Evolutionary conservation across 2,329 filamentous ascomycete genomes (phyloP).

Genomic region (Sporothrix mexicana): DNA sequence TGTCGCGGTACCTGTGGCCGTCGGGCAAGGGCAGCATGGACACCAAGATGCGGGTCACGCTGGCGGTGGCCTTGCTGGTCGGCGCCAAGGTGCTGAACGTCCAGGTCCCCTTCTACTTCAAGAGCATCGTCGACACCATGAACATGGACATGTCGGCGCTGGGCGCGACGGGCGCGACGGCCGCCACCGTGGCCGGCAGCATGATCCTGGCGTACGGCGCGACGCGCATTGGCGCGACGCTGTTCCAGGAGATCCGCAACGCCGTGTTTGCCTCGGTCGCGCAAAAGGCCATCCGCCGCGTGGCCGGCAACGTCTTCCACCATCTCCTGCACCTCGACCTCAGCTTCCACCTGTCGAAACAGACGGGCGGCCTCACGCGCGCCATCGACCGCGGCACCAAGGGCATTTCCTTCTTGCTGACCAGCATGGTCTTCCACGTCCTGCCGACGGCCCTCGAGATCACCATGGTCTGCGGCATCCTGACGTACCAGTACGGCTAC

Average conservation of each 20-base stretch:
- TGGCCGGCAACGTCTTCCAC: conserved; percentile 90
- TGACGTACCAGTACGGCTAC: conserved; percentile 93
- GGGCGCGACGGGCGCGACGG: conserved; percentile 74
- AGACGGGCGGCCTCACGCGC: conserved; percentile 91
- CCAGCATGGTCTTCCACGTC: conserved; percentile 98
- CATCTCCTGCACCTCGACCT: conserved; percentile 88
- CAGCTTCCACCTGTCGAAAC: conserved; percentile 90
- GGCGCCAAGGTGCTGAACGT: conserved; percentile 96
- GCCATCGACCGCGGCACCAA: conserved; percentile 97
- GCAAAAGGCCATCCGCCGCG: conserved; percentile 91
- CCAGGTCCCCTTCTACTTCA: conserved; percentile 98
- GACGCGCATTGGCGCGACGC: conserved; percentile 82
- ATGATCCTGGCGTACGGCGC: conserved; percentile 94
- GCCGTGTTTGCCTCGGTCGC: conserved; percentile 96
- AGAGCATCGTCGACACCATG: conserved; percentile 96
- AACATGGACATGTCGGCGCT: conserved; percentile 85
- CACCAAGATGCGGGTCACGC: conserved; percentile 81
- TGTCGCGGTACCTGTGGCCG: conserved; percentile 95
- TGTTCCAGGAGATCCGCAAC: conserved; percentile 94
- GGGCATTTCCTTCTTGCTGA: conserved; percentile 95
- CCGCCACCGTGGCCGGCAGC: conserved; percentile 84
- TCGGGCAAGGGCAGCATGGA: conserved; percentile 85
- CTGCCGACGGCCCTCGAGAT: conserved; percentile 94
- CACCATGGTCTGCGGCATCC: conserved; percentile 90
- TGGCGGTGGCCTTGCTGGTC: conserved; percentile 82